Evolutionary conservation across 2,329 filamentous ascomycete species (phyloP), one percentile per base, ranked within the genome.

Genomic region (Cladophialophora bantiana): DNA sequence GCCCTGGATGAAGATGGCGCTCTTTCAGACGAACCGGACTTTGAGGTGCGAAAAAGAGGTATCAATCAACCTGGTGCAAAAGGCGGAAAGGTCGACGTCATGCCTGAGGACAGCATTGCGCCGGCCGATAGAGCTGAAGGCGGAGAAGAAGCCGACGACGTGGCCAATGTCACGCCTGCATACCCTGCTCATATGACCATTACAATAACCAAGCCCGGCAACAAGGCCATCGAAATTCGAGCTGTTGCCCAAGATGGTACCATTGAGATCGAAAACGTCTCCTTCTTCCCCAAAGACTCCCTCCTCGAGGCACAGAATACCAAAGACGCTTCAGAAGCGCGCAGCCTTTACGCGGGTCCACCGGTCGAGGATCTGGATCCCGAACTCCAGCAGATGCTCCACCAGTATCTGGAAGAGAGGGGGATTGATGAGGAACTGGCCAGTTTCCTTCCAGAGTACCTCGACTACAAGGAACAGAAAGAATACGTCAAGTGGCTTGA

Each of bases 401-500:
- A 98, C 86, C 88, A 90, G 74, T 99, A 94, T 83, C 87, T 99
- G 70, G 93, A 97, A 80, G 95, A 97, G 86, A 88, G 95, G 74
- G 95, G 94, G 71, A 88, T 99, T 81, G 93, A 94, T 76, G 89
- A 90, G 74, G 87, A 90, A 66, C 86, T 99, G 74, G 94, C 94
- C 62, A 83, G 94, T 73, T 97, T 98, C 80, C 90, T 96, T 53
- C 93, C 94, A 42, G 94, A 98, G 79, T 99, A 97, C 83, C 94
- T 98, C 76, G 93, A 98, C 78, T 88, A 91, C 82, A 99, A 99
- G 89, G 95, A 99, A 88, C 94, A 98, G 88, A 91, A 89, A 82
- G 95, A 99, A 86, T 99, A 99, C 81, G 83, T 96, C 69, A 83
- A 86, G 72, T 99, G 96, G 95, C 83, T 99, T 79, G 86, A 89